A percentile compares a stretch with the other conserved stretches of the same genome.
Evolutionary conservation across 2,329 filamentous ascomycete genomes (phyloP).

Genomic region (Alternaria solani): DNA sequence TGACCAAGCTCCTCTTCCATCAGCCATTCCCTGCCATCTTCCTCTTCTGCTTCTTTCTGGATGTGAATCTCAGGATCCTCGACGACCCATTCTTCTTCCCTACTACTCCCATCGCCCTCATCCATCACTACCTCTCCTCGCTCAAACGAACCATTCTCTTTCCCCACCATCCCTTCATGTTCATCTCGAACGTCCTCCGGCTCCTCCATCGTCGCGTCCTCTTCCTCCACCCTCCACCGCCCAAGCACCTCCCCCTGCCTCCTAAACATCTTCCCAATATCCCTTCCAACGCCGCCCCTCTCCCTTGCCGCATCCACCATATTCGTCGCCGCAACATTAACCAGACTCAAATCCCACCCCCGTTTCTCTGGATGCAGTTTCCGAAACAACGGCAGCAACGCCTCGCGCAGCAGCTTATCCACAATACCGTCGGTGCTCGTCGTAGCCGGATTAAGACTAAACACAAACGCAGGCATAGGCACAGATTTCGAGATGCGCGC

Average conservation of each 20-base stretch:
- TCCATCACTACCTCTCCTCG: not conserved
- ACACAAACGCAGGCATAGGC: constrained; percentile 76
- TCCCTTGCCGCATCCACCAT: constrained; percentile 66
- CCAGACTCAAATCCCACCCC: constrained; percentile 80
- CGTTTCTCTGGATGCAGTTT: constrained; percentile 73
- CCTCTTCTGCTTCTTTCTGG: not conserved
- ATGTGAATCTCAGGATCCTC: not conserved
- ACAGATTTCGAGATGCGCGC: constrained; percentile 78
- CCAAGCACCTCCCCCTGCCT: constrained; percentile 73
- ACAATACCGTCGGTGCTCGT: constrained; percentile 64
- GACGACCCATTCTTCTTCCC: not conserved
- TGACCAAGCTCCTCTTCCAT: not conserved
- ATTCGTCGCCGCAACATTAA: constrained; percentile 89
- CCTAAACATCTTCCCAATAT: constrained; percentile 85
- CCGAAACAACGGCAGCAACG: constrained; percentile 75
- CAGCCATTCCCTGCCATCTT: not conserved
- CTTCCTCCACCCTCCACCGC: constrained; percentile 66
- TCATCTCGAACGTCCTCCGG: not conserved
- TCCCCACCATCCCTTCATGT: not conserved
- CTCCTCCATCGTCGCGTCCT: no score
- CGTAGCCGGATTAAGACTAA: constrained; percentile 60
- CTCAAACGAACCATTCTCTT: not conserved
- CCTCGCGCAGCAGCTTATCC: constrained; percentile 73
- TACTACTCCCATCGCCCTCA: not conserved
- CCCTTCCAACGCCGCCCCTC: constrained; percentile 64